A percentile compares a stretch with the other conserved stretches of the same genome.
These are phyloP conservation scores for Capsicum chinense DNA, from an alignment of 257 asterid species.

Conservation along the genomic window DNA sequence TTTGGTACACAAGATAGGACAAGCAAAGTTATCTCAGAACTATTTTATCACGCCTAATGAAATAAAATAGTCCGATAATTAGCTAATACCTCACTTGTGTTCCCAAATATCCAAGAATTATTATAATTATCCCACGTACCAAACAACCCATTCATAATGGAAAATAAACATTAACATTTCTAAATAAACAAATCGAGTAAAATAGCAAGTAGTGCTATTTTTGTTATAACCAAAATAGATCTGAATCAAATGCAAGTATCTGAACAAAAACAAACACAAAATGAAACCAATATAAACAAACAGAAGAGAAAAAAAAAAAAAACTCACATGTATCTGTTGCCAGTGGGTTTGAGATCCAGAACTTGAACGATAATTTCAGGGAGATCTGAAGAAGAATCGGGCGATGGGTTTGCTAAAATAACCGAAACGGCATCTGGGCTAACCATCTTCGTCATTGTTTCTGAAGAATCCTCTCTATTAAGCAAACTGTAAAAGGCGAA, in stretches of 20 bases:
- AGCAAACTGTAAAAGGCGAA: background rate
- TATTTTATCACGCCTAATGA: too few species aligned
- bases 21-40: too few species aligned
- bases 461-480: background rate
- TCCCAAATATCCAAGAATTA: too few species aligned
- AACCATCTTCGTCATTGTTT: slow-evolving; percentile 53
- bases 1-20: too few species aligned
- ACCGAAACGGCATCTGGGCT: slow-evolving; percentile 72
- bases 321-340: slow-evolving; percentile 59
- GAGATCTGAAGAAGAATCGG: slow-evolving; percentile 62
- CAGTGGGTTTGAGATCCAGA: slow-evolving; percentile 71
- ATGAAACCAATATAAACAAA: too few species aligned
- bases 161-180: too few species aligned
- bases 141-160: too few species aligned
- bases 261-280: background rate
- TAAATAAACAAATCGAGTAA: too few species aligned
- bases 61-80: too few species aligned
- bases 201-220: too few species aligned
- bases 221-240: background rate
- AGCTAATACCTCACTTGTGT: too few species aligned
- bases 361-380: slow-evolving; percentile 80
- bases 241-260: background rate
- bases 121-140: too few species aligned
- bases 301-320: background rate
- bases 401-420: slow-evolving; percentile 76